Conservation (phyloP, 345 rosid genomes). For the Eucalyptus erythrocorys region DNA sequence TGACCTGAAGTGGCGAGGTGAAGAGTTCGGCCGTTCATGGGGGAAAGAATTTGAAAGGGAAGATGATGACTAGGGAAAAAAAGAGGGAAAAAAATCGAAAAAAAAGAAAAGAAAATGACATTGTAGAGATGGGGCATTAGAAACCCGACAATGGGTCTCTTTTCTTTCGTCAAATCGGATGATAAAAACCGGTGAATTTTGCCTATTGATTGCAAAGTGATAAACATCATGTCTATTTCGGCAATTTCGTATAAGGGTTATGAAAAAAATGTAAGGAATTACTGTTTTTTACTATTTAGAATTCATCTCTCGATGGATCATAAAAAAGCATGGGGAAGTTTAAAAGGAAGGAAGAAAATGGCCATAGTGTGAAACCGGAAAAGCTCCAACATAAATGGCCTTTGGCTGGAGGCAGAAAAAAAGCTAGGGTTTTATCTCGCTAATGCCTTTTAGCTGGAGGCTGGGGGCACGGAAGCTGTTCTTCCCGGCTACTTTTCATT, state of each 20-base stretch:
- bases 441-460: background rate
- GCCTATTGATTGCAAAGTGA: background rate
- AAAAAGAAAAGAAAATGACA: background rate
- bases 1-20: background rate
- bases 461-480: background rate
- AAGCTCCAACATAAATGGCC: background rate
- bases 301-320: background rate
- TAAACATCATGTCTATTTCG: background rate
- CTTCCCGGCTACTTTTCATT: background rate
- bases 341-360: background rate
- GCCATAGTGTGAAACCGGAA: background rate
- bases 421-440: background rate
- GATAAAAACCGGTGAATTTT: background rate
- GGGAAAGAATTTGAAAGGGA: background rate
- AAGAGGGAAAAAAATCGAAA: accelerated
- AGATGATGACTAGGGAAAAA: background rate
- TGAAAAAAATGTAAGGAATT: background rate
- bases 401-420: background rate
- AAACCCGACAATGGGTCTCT: too few relatives aligned
- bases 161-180: background rate
- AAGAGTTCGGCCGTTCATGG: background rate
- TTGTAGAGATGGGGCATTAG: background rate
- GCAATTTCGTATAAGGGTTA: background rate
- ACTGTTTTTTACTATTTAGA: background rate
- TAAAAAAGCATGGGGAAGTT: background rate